Conservation (phyloP, 257 asterid genomes). For the Przewalskia tangutica region DNA sequence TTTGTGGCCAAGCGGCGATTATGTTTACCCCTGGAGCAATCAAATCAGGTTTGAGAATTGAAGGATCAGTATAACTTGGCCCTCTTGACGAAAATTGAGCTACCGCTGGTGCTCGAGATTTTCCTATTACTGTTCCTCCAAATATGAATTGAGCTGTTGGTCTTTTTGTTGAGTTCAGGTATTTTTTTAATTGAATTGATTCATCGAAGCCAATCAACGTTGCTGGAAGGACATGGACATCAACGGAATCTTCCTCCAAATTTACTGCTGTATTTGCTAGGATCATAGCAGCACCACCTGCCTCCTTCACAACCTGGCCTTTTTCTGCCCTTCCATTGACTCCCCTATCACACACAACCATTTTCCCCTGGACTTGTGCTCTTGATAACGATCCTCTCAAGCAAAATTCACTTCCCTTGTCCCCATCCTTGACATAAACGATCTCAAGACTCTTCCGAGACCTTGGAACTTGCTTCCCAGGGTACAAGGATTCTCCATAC, state of each 20-base stretch:
- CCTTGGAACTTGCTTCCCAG: constrained; percentile 31
- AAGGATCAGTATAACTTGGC: constrained; percentile 72
- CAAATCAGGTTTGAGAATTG: constrained; percentile 78
- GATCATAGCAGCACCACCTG: constrained; percentile 80
- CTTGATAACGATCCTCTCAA: constrained; percentile 59
- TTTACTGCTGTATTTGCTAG: constrained; percentile 62
- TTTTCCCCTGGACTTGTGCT: constrained; percentile 49
- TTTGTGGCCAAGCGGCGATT: constrained; percentile 92
- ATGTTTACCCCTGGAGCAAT: constrained; percentile 92
- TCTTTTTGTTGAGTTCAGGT: constrained; percentile 41
- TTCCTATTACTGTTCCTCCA: constrained; percentile 61
- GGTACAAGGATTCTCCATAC: constrained; percentile 83
- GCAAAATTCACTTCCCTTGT: constrained; percentile 59
- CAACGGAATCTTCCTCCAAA: constrained; percentile 79
- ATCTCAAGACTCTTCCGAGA: constrained; percentile 49
- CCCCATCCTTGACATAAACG: constrained; percentile 49
- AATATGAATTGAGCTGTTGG: constrained; percentile 61
- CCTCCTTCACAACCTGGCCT: constrained; percentile 73
- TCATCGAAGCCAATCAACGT: constrained; percentile 64
- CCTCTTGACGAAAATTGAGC: constrained; percentile 92
- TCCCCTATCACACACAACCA: constrained; percentile 86
- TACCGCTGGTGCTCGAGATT: constrained; percentile 66
- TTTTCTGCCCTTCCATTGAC: constrained; percentile 83
- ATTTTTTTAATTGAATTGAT: constrained; percentile 35
- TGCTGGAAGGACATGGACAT: constrained; percentile 76